Evolutionary conservation across 164 flowering plant species (phyloP), one percentile per base, ranked within the genome.

Genomic region (Euptelea pleiosperma): DNA sequence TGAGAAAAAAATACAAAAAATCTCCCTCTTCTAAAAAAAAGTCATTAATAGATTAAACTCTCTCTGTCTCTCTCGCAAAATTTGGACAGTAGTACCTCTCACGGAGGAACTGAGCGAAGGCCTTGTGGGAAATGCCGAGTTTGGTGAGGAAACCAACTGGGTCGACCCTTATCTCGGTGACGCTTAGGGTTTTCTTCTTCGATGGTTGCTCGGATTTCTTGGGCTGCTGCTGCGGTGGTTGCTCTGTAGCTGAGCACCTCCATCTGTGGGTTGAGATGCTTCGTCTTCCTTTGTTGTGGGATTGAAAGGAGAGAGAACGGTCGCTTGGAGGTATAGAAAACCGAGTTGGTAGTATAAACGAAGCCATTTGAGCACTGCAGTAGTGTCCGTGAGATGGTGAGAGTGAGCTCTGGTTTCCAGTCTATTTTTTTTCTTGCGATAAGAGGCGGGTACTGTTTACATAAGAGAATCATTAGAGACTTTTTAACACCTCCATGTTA

Each of bases 131-230:
- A 67, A 93, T 77, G 55, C 85, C 90, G 18, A 60, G 75, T 65
- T 69, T 82, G 40, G 79, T 50, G 22, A 89, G 82, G 51, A 93
- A 93, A 1, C 98, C 98, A 65, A 76, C 92, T 34, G 98, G 97
- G 74, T 87, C 86, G 24, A 75, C 41, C 35, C 76, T 81, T 52
- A 64, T 75, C 3, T 83, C 79, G 7, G 24, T 46, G 54, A 22
- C 6, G 30, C 26, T 57, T 7, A 24, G 46, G 18, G 8, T 47
- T 56, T 49, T 65, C 66, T 61, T 66, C 63, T 39, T 74, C 36
- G 58, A 30, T 7, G 12, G 34, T 33, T 48, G 61, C 33, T 49
- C 35, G 42, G 39, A 55, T 66, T 62, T 66, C 54, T 40, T 51
- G 16, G 50, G 59, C 28, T 47, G 72, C 3, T 62, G 50, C 28